These are phyloP conservation scores for Coniochaeta pulveracea DNA, from an alignment of 2,329 filamentous ascomycete species.

Conservation along the genomic window DNA sequence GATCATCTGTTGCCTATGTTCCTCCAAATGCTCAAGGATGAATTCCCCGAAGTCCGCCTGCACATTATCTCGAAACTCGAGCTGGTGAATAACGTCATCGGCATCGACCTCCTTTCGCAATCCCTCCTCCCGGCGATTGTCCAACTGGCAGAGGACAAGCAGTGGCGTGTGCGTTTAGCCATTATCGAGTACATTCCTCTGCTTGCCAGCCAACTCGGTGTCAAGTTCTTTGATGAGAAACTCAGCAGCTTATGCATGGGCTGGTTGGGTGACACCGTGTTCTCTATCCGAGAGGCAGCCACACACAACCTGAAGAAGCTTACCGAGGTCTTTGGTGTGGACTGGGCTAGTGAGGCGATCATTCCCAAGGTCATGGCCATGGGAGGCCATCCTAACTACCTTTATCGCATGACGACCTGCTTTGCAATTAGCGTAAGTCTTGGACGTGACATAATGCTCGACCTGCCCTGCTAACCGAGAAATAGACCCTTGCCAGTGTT, in stretches of 20 bases:
- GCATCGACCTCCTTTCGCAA: slow-evolving; percentile 92
- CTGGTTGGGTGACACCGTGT: slow-evolving; percentile 96
- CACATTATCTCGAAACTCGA: slow-evolving; percentile 99
- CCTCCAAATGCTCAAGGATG: slow-evolving; percentile 97
- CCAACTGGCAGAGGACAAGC: slow-evolving; percentile 95
- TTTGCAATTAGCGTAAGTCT: slow-evolving; percentile 88
- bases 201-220: slow-evolving; percentile 86
- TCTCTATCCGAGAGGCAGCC: slow-evolving; percentile 94
- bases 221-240: slow-evolving; percentile 98
- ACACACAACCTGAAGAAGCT: slow-evolving; percentile 97
- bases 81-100: slow-evolving; percentile 96
- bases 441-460: background rate
- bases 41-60: slow-evolving; percentile 93
- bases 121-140: slow-evolving; percentile 95
- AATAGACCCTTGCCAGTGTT: slow-evolving; percentile 81
- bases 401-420: slow-evolving; percentile 99
- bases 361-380: slow-evolving; percentile 98
- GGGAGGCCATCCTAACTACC: slow-evolving; percentile 96
- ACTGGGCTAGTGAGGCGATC: slow-evolving; percentile 94
- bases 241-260: slow-evolving; percentile 93
- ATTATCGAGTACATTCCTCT: slow-evolving; percentile 99
- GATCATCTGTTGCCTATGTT: slow-evolving; percentile 97
- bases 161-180: slow-evolving; percentile 93
- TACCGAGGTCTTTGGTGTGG: slow-evolving; percentile 95
- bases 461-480: slow-evolving; percentile 7